Conservation (phyloP, 2,329 filamentous ascomycete species). For the Fragosphaeria purpurea region DNA sequence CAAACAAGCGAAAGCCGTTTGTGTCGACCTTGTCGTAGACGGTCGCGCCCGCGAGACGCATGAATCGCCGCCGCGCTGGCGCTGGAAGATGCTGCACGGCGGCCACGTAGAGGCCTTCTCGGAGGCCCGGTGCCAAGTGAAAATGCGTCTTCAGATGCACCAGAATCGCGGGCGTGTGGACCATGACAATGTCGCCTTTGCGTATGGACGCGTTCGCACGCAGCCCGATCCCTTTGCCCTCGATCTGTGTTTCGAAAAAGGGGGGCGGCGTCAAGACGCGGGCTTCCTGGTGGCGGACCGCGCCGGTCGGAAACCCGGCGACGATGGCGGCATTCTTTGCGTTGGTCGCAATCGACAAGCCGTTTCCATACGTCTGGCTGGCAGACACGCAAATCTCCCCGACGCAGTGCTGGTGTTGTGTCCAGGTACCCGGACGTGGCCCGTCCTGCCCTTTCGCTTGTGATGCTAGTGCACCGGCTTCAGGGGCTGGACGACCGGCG, state of each 20-base stretch:
- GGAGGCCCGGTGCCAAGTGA: neutral
- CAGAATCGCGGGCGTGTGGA: conserved; percentile 20
- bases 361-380: neutral
- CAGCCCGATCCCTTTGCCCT: conserved; percentile 26
- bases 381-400: conserved; percentile 2
- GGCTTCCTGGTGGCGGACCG: neutral
- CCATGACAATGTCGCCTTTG: conserved; percentile 26
- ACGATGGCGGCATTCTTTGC: neutral
- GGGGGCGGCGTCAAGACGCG: conserved; percentile 11
- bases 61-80: conserved; percentile 15
- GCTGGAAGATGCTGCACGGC: conserved; percentile 21
- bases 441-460: too few species aligned
- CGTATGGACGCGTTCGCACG: conserved; percentile 25
- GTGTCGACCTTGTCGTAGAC: conserved; percentile 22
- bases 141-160: conserved; percentile 16
- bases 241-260: conserved; percentile 20
- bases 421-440: too few species aligned
- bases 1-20: conserved; percentile 26
- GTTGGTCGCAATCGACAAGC: neutral
- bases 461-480: too few species aligned
- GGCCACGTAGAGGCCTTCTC: conserved; percentile 19
- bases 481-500: too few species aligned
- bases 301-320: neutral
- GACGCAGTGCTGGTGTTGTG: neutral
- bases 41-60: conserved; percentile 22